phyloP scores from a whole-genome alignment of 805 yeast genomes.

The Starmerella potacharoeniae region DNA sequence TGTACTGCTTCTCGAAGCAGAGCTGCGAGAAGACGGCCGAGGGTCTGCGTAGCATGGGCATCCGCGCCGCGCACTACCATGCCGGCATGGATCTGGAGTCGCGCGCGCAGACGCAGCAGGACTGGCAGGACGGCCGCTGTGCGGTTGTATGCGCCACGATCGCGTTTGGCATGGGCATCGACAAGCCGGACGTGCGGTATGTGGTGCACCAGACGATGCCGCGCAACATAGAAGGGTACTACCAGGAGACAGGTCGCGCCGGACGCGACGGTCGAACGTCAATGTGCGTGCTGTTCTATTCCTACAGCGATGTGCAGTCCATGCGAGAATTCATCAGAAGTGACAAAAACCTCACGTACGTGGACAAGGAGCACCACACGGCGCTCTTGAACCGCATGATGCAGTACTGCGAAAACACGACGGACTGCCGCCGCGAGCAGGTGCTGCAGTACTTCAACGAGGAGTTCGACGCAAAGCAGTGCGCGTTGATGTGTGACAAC shows the following conservation, averaged over 20 bases:
- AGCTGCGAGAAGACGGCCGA: slow-evolving; percentile 75
- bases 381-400: slow-evolving; percentile 70
- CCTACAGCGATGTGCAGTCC: slow-evolving; percentile 65
- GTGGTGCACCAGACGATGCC: slow-evolving; percentile 86
- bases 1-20: slow-evolving; percentile 83
- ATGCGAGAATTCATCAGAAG: slow-evolving; percentile 66
- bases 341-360: slow-evolving; percentile 54
- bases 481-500: slow-evolving; percentile 74
- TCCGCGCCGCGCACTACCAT: slow-evolving; percentile 68
- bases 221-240: slow-evolving; percentile 85
- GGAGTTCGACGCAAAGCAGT: slow-evolving; percentile 50
- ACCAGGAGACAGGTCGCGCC: slow-evolving; percentile 97
- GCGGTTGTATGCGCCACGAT: slow-evolving; percentile 91
- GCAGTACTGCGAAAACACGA: slow-evolving; percentile 80
- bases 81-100: slow-evolving; percentile 87
- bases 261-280: slow-evolving; percentile 87
- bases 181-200: slow-evolving; percentile 87
- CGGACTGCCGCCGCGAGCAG: slow-evolving; percentile 83
- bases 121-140: slow-evolving; percentile 65
- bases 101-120: slow-evolving; percentile 55
- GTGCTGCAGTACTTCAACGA: slow-evolving; percentile 89
- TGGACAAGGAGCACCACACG: slow-evolving; percentile 63
- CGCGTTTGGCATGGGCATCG: slow-evolving; percentile 99
- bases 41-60: slow-evolving; percentile 43
- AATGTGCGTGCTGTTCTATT: slow-evolving; percentile 72